These are phyloP conservation scores for Gymnopilus junonius DNA, from an alignment of 768 basidiomycete genomes.

Conservation along the genomic window DNA sequence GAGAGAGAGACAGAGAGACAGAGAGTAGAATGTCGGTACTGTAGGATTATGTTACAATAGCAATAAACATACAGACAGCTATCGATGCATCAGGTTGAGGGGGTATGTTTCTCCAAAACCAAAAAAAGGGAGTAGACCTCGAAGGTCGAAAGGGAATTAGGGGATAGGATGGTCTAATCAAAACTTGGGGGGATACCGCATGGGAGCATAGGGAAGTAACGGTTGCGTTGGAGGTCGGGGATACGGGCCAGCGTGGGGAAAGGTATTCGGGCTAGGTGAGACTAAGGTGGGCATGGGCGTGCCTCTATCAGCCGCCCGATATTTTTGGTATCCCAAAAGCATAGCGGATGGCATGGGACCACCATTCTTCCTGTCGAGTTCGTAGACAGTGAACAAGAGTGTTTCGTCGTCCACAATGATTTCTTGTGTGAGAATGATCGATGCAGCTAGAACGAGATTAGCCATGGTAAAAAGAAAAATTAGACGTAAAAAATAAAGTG, in stretches of 20 bases:
- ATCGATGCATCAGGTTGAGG: constrained; percentile 12
- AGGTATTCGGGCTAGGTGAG: constrained; percentile 26
- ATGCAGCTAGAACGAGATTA: constrained; percentile 42
- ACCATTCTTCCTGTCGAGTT: constrained; percentile 61
- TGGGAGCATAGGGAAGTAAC: constrained; percentile 47
- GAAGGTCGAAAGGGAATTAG: constrained; percentile 15
- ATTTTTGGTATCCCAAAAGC: constrained; percentile 55
- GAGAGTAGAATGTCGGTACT: constrained; percentile 20
- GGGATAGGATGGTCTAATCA: constrained; percentile 17
- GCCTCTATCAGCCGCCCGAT: constrained; percentile 33
- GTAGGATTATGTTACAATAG: constrained; percentile 29
- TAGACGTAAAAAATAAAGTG: constrained; percentile 24
- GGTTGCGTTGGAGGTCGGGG: constrained; percentile 37
- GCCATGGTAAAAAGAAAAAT: constrained; percentile 28
- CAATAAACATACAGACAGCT: constrained; percentile 32
- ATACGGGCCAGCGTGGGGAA: constrained; percentile 29
- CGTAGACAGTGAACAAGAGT: constrained; percentile 68
- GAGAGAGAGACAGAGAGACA: no score
- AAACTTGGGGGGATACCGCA: constrained; percentile 31
- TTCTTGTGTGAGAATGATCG: constrained; percentile 71
- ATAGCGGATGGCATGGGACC: constrained; percentile 62
- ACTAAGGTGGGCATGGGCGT: constrained; percentile 18
- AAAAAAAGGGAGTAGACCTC: constrained; percentile 10
- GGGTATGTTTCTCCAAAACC: constrained; percentile 29
- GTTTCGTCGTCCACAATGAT: constrained; percentile 67